A percentile compares a stretch with the other conserved stretches of the same genome.
Conservation (phyloP, 2,329 filamentous ascomycete genomes). For the Alternaria infectoria region DNA sequence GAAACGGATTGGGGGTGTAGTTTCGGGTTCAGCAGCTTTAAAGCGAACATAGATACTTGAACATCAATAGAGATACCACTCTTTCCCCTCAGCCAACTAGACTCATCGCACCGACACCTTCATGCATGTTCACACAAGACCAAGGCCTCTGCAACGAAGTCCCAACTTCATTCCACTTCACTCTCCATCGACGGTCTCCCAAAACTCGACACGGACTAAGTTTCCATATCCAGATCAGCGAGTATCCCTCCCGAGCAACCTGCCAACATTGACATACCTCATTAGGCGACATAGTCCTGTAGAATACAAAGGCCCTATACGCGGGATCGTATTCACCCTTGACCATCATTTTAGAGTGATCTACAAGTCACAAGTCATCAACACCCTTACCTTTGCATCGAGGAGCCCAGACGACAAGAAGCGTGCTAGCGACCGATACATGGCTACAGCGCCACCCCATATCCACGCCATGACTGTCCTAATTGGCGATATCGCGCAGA, state of each 20-base stretch:
- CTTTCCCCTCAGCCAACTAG: too few relatives aligned
- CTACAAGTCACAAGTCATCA: background rate
- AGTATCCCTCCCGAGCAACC: background rate
- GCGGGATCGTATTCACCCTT: background rate
- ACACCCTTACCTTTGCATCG: background rate
- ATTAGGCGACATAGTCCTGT: background rate
- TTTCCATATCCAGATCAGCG: background rate
- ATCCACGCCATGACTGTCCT: background rate
- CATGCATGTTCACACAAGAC: background rate
- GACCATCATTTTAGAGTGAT: background rate
- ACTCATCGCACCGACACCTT: too few relatives aligned
- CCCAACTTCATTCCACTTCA: background rate
- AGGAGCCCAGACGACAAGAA: background rate
- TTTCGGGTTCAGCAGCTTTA: background rate
- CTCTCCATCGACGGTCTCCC: background rate
- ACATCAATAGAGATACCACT: background rate
- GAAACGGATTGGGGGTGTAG: too few relatives aligned
- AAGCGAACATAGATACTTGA: too few relatives aligned
- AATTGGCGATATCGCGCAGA: background rate
- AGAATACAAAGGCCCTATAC: background rate
- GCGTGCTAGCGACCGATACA: background rate
- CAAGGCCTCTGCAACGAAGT: background rate
- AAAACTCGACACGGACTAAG: slow-evolving; percentile 4
- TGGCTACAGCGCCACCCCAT: background rate
- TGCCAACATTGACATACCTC: background rate